Conservation (phyloP, 2,329 filamentous ascomycete species). For the Ophiosphaerella narmari region DNA sequence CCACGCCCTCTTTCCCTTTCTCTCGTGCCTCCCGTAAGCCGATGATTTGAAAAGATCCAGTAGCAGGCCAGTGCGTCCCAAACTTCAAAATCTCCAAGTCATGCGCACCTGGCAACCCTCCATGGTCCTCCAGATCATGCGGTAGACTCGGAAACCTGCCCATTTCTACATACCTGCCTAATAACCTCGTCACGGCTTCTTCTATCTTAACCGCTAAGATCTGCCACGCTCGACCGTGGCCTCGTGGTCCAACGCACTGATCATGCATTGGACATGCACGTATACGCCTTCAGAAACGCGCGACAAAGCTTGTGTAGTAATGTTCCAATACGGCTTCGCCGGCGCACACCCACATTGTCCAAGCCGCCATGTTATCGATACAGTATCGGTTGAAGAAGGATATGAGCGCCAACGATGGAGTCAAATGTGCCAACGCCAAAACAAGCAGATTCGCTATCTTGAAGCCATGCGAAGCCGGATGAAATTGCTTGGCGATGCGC, state of each 20-base stretch:
- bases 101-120: constrained; percentile 15
- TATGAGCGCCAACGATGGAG: constrained; percentile 15
- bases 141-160: constrained; percentile 18
- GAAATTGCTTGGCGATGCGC: constrained; percentile 7
- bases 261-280: constrained; percentile 18
- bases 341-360: constrained; percentile 1
- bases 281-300: constrained; percentile 19
- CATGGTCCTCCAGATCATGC: constrained; percentile 9
- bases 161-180: constrained; percentile 17
- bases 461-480: constrained; percentile 12
- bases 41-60: no score
- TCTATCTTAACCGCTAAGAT: constrained; percentile 20
- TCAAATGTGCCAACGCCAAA: constrained; percentile 18
- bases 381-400: constrained; percentile 14
- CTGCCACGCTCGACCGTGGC: constrained; percentile 27
- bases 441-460: constrained; percentile 5
- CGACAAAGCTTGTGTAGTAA: constrained; percentile 24
- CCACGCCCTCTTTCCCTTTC: no score
- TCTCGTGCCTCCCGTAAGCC: no score
- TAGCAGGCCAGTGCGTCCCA: background rate
- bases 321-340: constrained; percentile 12
- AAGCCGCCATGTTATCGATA: constrained; percentile 9
- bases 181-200: constrained; percentile 15
- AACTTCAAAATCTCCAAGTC: constrained; percentile 14
- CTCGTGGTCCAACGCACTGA: constrained; percentile 3